Conservation (phyloP, 2,329 filamentous ascomycete genomes). For the Fusarium pseudonygamai region DNA sequence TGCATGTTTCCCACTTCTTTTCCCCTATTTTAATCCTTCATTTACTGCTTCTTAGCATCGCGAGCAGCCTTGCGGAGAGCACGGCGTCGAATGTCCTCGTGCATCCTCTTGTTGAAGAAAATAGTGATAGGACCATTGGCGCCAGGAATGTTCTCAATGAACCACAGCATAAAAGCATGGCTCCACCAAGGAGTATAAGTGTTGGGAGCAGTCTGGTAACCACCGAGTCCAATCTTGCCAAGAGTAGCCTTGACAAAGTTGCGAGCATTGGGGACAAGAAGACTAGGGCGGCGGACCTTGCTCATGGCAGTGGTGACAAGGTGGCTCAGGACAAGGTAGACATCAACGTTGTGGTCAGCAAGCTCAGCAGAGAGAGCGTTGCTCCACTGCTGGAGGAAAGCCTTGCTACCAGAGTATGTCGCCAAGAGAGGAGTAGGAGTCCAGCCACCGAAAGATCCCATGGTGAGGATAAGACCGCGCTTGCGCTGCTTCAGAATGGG, state of each 20-base stretch:
- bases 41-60: slow-evolving; percentile 75
- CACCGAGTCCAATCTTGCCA: slow-evolving; percentile 82
- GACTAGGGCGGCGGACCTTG: slow-evolving; percentile 84
- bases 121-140: slow-evolving; percentile 59
- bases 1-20: neutral
- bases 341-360: slow-evolving; percentile 80
- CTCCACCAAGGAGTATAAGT: slow-evolving; percentile 95
- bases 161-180: slow-evolving; percentile 89
- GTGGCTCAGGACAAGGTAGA: slow-evolving; percentile 92
- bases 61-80: slow-evolving; percentile 86
- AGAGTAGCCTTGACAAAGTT: slow-evolving; percentile 83
- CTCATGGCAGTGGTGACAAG: slow-evolving; percentile 97
- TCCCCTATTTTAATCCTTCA: neutral
- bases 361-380: slow-evolving; percentile 86
- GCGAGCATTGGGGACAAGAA: slow-evolving; percentile 82
- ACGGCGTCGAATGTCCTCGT: slow-evolving; percentile 81
- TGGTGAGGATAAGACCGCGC: slow-evolving; percentile 90
- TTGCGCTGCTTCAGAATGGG: slow-evolving; percentile 87
- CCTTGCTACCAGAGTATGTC: slow-evolving; percentile 97
- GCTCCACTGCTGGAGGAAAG: slow-evolving; percentile 97
- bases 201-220: slow-evolving; percentile 80
- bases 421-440: slow-evolving; percentile 91
- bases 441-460: slow-evolving; percentile 96
- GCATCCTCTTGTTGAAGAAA: slow-evolving; percentile 71
- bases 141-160: slow-evolving; percentile 69